Percentiles rank a stretch among this genome's conserved stretches.
phyloP scores from a whole-genome alignment of 805 yeast species.

The Maudiozyma serrabonitensis region DNA sequence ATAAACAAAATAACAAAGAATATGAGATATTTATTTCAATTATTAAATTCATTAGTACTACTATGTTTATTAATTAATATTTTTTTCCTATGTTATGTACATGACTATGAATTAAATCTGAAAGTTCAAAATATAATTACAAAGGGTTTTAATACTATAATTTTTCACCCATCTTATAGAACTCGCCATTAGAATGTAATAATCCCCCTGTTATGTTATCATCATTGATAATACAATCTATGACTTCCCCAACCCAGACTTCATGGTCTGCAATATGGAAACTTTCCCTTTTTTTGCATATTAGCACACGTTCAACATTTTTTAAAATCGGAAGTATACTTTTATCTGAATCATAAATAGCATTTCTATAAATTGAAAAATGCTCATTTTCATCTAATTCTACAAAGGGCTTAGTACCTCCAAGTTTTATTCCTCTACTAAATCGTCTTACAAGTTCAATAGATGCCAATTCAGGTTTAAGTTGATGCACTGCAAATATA shows the following conservation, averaged over 20 bases:
- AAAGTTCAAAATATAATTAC: not conserved
- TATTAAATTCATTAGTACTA: not conserved
- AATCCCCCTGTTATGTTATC: slow-evolving; percentile 45
- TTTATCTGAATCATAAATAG: slow-evolving; percentile 8
- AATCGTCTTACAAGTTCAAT: slow-evolving; percentile 58
- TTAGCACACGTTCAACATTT: slow-evolving; percentile 48
- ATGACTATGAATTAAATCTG: not conserved
- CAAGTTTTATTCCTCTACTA: slow-evolving; percentile 37
- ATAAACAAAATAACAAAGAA: too few relatives aligned
- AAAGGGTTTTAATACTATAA: slow-evolving; percentile 5
- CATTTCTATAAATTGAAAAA: slow-evolving; percentile 22
- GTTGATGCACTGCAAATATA: slow-evolving; percentile 62
- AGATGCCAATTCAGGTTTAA: slow-evolving; percentile 50
- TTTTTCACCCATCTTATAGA: slow-evolving; percentile 40
- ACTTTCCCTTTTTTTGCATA: slow-evolving; percentile 47
- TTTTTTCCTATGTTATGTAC: not conserved
- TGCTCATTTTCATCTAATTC: slow-evolving; percentile 29
- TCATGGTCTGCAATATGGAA: slow-evolving; percentile 75
- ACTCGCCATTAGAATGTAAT: slow-evolving; percentile 52
- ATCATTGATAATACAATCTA: slow-evolving; percentile 36
- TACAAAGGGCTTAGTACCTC: slow-evolving; percentile 43
- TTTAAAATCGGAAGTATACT: slow-evolving; percentile 45
- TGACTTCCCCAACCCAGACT: slow-evolving; percentile 77
- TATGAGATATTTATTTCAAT: too few relatives aligned
- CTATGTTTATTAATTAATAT: too few relatives aligned